Percentiles rank a stretch among this genome's conserved stretches.
Evolutionary conservation across 208 protist species (phyloP).

Genomic region (Leishmania aethiopica): DNA sequence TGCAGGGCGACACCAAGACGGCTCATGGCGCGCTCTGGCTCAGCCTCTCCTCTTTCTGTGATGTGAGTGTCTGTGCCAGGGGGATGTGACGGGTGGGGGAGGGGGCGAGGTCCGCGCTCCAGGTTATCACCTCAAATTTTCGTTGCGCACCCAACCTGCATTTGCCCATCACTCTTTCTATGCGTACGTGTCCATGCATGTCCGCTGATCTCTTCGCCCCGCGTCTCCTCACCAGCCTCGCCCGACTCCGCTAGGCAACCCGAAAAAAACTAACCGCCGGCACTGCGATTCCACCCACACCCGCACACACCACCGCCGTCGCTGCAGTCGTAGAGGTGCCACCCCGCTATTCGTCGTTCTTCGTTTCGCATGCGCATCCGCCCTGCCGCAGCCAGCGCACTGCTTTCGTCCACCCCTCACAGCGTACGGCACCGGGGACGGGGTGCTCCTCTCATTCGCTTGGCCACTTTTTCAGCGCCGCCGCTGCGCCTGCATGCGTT

Average conservation of each 20-base stretch:
- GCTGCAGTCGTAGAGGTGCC: background rate
- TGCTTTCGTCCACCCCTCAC: background rate
- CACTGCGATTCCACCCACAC: background rate
- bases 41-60: background rate
- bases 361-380: no score
- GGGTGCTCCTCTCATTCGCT: background rate
- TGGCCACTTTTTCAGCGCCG: background rate
- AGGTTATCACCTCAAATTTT: background rate
- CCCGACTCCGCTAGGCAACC: background rate
- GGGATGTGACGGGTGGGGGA: no score
- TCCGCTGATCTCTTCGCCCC: background rate
- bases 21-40: background rate
- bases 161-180: background rate
- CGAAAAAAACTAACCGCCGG: background rate
- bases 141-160: background rate
- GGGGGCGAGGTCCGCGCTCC: background rate
- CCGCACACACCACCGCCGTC: background rate
- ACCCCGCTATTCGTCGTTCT: background rate
- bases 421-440: background rate
- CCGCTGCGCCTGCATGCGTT: background rate
- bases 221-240: background rate
- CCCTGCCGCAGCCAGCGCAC: no score
- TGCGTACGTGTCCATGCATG: background rate
- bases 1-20: background rate
- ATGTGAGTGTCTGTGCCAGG: background rate